Base-by-base conservation (phyloP, 179 eudicot species). In the Camellia oleifera region DNA sequence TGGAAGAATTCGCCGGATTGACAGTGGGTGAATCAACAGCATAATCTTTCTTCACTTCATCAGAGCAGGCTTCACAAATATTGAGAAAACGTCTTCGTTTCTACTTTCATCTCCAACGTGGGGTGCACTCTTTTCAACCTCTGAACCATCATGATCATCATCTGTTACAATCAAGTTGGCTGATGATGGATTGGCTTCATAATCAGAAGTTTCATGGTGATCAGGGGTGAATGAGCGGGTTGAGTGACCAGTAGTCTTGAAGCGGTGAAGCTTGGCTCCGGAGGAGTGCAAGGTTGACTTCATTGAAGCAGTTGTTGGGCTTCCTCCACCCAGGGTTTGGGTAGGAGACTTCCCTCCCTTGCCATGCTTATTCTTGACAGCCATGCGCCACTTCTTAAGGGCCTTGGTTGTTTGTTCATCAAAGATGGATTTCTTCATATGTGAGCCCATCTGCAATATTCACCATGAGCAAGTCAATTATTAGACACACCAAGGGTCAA, bases 331-430 rank as follows among this genome's bases (percentile, higher is more conserved):
- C 93, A 0, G 84, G 69, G 9, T 83, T 73, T 50, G 80, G 7
- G 80, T 63, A 5, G 93, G 83, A 58, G 94, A 77, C 71, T 56
- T 85, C 4, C 82, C 86, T 20, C 79, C 77, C 40, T 79, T 81
- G 10, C 78, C 88, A 0, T 78, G 86, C 83, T 80, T 92, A 81
- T 82, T 89, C 85, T 89, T 92, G n/a, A 83, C 98, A 14, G 82
- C 90, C 88, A 77, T 88, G 75, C 88, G 98, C 98, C 98, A 95
- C 52, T 89, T 90, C 83, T 85, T 89, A 0, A 95, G 88, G 64
- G 97, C 95, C 50, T 88, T 87, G 7, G 92, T 80, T 42, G 97
- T 95, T 82, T 94, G 99, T 78, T 95, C 95, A 72, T 95, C 99
- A 73, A 95, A 95, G 50, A 94, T 88, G 0, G 89, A 79, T 80